phyloP scores from a whole-genome alignment of 1,139 yeast species.

The Wickerhamiella pararugosa region DNA sequence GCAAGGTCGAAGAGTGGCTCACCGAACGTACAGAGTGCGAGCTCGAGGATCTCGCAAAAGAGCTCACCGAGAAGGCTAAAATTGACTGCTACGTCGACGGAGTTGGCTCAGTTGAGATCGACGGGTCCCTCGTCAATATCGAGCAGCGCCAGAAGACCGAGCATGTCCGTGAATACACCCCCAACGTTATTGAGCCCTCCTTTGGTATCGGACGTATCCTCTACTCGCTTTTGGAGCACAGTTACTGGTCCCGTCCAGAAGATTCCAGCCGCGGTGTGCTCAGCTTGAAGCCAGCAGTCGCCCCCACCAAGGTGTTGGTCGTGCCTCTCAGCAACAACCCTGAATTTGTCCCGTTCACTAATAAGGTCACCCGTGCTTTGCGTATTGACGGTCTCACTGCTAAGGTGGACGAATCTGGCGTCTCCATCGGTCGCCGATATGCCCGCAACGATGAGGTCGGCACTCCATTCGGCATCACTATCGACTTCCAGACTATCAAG shows the following conservation, averaged over 20 bases:
- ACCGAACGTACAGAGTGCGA: slow-evolving; percentile 68
- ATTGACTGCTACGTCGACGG: slow-evolving; percentile 49
- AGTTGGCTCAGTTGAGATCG: slow-evolving; percentile 54
- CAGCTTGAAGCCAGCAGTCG: slow-evolving; percentile 89
- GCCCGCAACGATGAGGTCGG: slow-evolving; percentile 99
- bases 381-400: slow-evolving; percentile 79
- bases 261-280: slow-evolving; percentile 82
- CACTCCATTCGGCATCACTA: slow-evolving; percentile 96
- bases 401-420: slow-evolving; percentile 94
- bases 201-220: slow-evolving; percentile 98
- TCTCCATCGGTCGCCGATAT: slow-evolving; percentile 96
- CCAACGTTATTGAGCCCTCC: slow-evolving; percentile 97
- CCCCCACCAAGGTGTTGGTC: slow-evolving; percentile 92
- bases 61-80: slow-evolving; percentile 48
- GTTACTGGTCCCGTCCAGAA: slow-evolving; percentile 89
- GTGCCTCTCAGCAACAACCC: slow-evolving; percentile 86
- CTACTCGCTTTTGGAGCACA: slow-evolving; percentile 86
- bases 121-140: slow-evolving; percentile 53
- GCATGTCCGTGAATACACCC: slow-evolving; percentile 89
- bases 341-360: slow-evolving; percentile 62
- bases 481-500: slow-evolving; percentile 86
- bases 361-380: slow-evolving; percentile 44
- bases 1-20: slow-evolving; percentile 74
- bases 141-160: slow-evolving; percentile 69
- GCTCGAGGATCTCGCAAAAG: slow-evolving; percentile 59